Evolutionary conservation across 2,329 filamentous ascomycete species (phyloP).

Genomic region (Niveomyces coronatus): DNA sequence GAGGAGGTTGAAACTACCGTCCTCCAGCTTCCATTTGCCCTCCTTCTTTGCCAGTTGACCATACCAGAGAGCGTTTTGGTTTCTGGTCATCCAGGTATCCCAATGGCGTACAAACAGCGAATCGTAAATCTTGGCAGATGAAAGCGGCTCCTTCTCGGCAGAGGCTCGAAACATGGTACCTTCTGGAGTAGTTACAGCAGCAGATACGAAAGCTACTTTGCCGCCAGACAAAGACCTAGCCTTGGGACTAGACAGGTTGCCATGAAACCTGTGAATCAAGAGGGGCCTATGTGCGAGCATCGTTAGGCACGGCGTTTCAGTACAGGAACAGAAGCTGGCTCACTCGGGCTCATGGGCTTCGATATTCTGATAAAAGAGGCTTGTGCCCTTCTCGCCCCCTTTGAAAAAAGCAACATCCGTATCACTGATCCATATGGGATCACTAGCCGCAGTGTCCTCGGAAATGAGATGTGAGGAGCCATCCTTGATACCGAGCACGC

Average conservation of each 20-base stretch:
- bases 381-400: constrained; percentile 36
- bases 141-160: constrained; percentile 46
- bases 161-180: constrained; percentile 61
- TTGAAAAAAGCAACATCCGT: constrained; percentile 49
- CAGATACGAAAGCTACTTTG: constrained; percentile 45
- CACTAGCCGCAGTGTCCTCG: constrained; percentile 52
- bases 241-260: constrained; percentile 49
- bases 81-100: constrained; percentile 63
- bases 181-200: constrained; percentile 54
- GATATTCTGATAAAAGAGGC: constrained; percentile 31
- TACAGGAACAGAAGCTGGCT: constrained; percentile 12
- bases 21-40: constrained; percentile 31
- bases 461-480: constrained; percentile 57
- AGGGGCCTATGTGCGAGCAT: constrained; percentile 21
- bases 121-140: constrained; percentile 61
- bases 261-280: constrained; percentile 39
- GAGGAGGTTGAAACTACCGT: constrained; percentile 52
- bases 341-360: constrained; percentile 28
- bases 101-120: constrained; percentile 73
- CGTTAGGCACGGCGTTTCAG: background rate
- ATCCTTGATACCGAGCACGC: constrained; percentile 57
- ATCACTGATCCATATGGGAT: constrained; percentile 68
- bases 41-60: constrained; percentile 44
- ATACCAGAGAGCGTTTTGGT: constrained; percentile 65
- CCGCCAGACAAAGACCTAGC: constrained; percentile 38